Evolutionary conservation across 2,329 filamentous ascomycete genomes (phyloP), one percentile per base, ranked within the genome.

Genomic region (Acrocalymma vagum): DNA sequence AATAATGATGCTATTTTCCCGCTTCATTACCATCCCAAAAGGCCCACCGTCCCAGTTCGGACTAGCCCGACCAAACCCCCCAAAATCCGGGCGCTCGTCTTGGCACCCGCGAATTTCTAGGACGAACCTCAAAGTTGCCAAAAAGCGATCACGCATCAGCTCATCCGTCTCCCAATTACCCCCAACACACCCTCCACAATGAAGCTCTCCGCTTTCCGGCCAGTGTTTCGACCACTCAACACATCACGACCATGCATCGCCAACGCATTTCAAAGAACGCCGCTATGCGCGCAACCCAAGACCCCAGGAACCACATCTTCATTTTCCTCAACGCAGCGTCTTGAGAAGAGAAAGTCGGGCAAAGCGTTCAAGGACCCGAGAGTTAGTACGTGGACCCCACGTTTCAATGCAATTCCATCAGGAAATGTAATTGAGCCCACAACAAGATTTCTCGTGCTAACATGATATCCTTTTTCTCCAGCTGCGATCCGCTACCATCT

Each of bases 401-500:
- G n/a, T n/a, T n/a, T n/a, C n/a, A 29, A 24, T 25, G 10, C 9
- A 33, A 32, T 26, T 6, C 18, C 21, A 26, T n/a, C n/a, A n/a
- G n/a, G n/a, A n/a, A n/a, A n/a, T 16, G 27, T 20, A 29, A 15
- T 25, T n/a, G n/a, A n/a, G n/a, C n/a, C n/a, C n/a, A n/a, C n/a
- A n/a, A n/a, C n/a, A n/a, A n/a, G n/a, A n/a, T n/a, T n/a, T n/a
- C n/a, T n/a, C n/a, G n/a, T n/a, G 10, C 41, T 38, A 34, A 47
- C 21, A 14, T 40, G 31, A 33, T 29, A 20, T 15, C 14, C 14
- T 15, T n/a, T n/a, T n/a, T 18, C 8, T n/a, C n/a, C 58, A 85
- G 82, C 79, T 23, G 64, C 83, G 39, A 88, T 89, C 68, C 78
- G 85, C 59, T 89, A 88, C 74, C 82, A 85, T 70, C 81, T 89